Conservation (phyloP, 108 stramenopile genomes). For the Cyclotella choctawhatcheeana region DNA sequence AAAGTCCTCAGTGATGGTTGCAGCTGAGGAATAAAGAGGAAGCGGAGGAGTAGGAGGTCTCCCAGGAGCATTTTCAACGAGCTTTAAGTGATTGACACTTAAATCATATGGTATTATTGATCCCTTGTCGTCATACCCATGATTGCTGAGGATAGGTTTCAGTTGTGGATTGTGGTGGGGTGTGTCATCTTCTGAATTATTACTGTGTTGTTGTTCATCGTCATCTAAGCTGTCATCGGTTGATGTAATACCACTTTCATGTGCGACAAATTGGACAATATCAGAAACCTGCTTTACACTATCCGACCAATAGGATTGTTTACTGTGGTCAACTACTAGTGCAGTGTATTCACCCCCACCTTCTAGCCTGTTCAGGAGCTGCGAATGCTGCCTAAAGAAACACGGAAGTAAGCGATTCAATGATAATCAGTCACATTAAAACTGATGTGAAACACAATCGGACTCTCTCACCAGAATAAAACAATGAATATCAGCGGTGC, state of each 20-base stretch:
- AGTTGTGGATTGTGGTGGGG: not conserved
- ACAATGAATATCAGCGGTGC: not conserved
- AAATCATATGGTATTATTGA: slow-evolving; percentile 32
- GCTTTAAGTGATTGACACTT: slow-evolving; percentile 31
- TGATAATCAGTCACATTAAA: not conserved
- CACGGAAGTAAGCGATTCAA: not conserved
- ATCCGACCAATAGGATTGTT: not conserved
- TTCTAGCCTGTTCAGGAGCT: slow-evolving; percentile 1
- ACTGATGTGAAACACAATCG: not conserved
- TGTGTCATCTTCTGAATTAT: not conserved
- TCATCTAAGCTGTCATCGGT: not conserved
- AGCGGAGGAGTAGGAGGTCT: slow-evolving; percentile 20
- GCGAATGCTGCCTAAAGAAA: slow-evolving; percentile 3
- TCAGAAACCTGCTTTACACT: not conserved
- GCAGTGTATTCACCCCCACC: slow-evolving; percentile 11
- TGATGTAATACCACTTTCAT: slow-evolving; percentile 5
- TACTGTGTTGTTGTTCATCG: not conserved
- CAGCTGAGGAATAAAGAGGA: not conserved
- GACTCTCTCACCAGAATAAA: not conserved
- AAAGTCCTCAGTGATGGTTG: slow-evolving; percentile 23
- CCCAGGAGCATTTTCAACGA: slow-evolving; percentile 30
- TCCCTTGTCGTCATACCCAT: not conserved
- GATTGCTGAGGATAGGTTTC: not conserved
- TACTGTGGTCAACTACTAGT: not conserved
- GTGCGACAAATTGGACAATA: not conserved